Evolutionary conservation across 345 rosid genomes (phyloP).

Genomic region (Arabidopsis suecica): DNA sequence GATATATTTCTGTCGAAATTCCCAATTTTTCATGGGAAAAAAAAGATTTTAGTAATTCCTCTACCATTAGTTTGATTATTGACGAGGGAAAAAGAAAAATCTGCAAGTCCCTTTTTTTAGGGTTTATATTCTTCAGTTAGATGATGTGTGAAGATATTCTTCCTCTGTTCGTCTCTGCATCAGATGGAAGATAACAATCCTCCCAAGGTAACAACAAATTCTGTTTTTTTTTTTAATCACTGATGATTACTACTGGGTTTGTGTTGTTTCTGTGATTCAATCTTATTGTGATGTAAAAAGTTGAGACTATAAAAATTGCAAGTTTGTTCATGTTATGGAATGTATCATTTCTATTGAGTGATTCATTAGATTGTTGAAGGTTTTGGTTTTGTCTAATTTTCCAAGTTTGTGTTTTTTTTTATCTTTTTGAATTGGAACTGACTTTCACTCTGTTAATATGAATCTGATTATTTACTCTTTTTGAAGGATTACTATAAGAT

Average conservation of each 20-base stretch:
- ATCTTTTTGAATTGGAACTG: background rate
- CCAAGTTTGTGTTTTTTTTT: conserved; percentile 7
- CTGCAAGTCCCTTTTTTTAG: conserved; percentile 1
- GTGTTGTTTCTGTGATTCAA: conserved; percentile 11
- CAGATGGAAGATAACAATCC: conserved; percentile 35
- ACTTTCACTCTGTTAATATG: background rate
- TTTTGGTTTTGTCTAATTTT: background rate
- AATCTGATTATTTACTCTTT: background rate
- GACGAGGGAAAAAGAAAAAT: conserved; percentile 4
- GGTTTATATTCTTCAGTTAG: conserved; percentile 13
- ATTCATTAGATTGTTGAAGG: background rate
- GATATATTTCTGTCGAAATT: conserved; percentile 20
- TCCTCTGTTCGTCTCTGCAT: conserved; percentile 25
- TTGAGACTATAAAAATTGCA: background rate
- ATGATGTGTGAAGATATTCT: conserved; percentile 32
- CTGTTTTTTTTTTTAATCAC: background rate
- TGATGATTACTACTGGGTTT: conserved; percentile 13
- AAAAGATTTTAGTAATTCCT: conserved; percentile 24
- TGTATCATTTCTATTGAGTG: background rate
- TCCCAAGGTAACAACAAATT: conserved; percentile 19
- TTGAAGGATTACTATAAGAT: conserved; percentile 75
- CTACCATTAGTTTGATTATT: conserved; percentile 41
- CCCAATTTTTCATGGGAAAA: background rate
- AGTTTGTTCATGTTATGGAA: background rate
- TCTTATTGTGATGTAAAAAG: conserved; percentile 1